Conservation (phyloP, 108 stramenopile genomes). For the Chaetoceros muelleri region DNA sequence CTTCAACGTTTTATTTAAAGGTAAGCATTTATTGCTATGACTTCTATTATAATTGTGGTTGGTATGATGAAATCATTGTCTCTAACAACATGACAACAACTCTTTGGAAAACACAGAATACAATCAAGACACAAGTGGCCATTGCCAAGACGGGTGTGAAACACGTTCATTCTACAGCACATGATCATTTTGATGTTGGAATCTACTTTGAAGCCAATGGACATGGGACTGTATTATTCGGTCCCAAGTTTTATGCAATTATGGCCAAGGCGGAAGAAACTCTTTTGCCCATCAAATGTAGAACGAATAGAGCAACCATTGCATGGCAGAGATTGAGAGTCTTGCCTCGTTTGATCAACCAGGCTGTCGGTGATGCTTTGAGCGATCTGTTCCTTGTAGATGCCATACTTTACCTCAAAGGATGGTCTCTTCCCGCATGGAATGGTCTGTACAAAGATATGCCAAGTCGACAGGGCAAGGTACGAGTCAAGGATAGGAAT, state of each 20-base stretch:
- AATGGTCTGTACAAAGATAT: slow-evolving; percentile 80
- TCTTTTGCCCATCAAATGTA: slow-evolving; percentile 12
- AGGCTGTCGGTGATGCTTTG: slow-evolving; percentile 96
- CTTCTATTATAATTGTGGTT: not conserved
- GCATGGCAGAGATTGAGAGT: slow-evolving; percentile 33
- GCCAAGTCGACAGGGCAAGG: slow-evolving; percentile 90
- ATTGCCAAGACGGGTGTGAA: slow-evolving; percentile 97
- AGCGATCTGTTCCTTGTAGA: slow-evolving; percentile 91
- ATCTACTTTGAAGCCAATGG: slow-evolving; percentile 99
- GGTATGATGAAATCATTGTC: too few species aligned
- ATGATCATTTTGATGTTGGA: slow-evolving; percentile 89
- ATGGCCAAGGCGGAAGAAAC: slow-evolving; percentile 19
- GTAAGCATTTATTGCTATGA: slow-evolving; percentile 18
- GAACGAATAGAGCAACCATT: slow-evolving; percentile 20
- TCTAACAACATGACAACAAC: too few species aligned
- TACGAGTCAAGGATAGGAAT: slow-evolving; percentile 77
- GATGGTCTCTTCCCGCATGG: slow-evolving; percentile 72
- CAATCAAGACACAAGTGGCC: slow-evolving; percentile 21
- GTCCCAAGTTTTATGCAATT: slow-evolving; percentile 32
- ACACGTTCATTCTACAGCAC: slow-evolving; percentile 90
- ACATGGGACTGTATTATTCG: slow-evolving; percentile 96
- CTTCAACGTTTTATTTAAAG: slow-evolving; percentile 77
- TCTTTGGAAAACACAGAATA: too few species aligned
- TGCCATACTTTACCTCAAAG: slow-evolving; percentile 58
- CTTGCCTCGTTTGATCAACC: slow-evolving; percentile 74